phyloP scores from a whole-genome alignment of 2,329 filamentous ascomycete genomes.

The Parastagonospora avenae region DNA sequence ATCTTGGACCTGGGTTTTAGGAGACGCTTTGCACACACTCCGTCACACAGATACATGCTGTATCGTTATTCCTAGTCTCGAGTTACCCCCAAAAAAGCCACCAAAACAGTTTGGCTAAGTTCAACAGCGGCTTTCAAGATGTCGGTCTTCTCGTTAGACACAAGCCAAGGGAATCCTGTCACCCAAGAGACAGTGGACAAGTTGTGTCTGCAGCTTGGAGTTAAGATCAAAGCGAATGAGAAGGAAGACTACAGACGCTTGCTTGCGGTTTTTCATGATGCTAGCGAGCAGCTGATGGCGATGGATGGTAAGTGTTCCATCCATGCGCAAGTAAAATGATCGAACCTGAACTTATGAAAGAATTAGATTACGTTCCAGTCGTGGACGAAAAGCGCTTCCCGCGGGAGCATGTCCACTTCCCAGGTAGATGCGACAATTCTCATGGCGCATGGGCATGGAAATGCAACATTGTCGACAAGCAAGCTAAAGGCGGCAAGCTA shows the following conservation, averaged over 20 bases:
- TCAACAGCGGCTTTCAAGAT: slow-evolving; percentile 17
- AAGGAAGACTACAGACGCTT: slow-evolving; percentile 47
- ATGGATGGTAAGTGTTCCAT: slow-evolving; percentile 36
- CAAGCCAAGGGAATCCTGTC: slow-evolving; percentile 41
- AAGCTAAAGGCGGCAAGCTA: slow-evolving; percentile 35
- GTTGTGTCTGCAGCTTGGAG: slow-evolving; percentile 39
- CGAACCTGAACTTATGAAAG: slow-evolving; percentile 17
- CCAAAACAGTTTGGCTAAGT: too few relatives aligned
- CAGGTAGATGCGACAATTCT: slow-evolving; percentile 40
- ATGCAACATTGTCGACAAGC: slow-evolving; percentile 43
- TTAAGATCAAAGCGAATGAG: slow-evolving; percentile 41
- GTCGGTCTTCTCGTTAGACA: slow-evolving; percentile 47
- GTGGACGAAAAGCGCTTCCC: slow-evolving; percentile 43
- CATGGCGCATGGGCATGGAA: slow-evolving; percentile 53
- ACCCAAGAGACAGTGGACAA: slow-evolving; percentile 39
- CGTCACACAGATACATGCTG: too few relatives aligned
- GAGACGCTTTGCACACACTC: too few relatives aligned
- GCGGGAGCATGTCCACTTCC: slow-evolving; percentile 43
- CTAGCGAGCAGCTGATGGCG: slow-evolving; percentile 45
- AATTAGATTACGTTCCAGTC: slow-evolving; percentile 37
- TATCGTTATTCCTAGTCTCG: too few relatives aligned
- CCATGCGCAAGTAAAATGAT: not conserved
- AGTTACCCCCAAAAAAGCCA: too few relatives aligned
- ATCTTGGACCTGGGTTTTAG: too few relatives aligned
- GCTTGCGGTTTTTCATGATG: slow-evolving; percentile 48